Evolutionary conservation across 2,329 filamentous ascomycete genomes (phyloP), one percentile per base, ranked within the genome.

Genomic region (Diaporthe vexans): DNA sequence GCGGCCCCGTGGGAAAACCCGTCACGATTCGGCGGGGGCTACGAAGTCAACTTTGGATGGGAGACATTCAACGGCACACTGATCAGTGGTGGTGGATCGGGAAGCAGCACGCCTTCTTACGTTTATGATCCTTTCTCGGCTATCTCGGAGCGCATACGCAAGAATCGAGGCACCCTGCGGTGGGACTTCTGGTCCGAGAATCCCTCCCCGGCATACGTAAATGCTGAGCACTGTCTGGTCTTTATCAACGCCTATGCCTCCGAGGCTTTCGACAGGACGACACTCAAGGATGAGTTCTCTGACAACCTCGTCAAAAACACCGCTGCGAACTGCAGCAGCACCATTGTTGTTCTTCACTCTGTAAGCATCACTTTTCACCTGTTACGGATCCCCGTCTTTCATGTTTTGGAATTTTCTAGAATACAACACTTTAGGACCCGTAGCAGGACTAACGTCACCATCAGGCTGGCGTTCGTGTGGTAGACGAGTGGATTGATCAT

Each of bases 91-190:
- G 86, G 86, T 35, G 86, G 86, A 0, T 86, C 84, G 0, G 86
- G 86, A 2, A 91, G 94, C 0, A 94, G 94, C 3, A 91, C 97
- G 33, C 95, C 95, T 75, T 92, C 94, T 5, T 97, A 97, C 79
- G 87, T 98, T 1, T 85, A 97, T 40, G 90, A 93, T 33, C 95
- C 95, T 0, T 88, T 75, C 79, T 86, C n/a, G 86, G 88, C 3
- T 91, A 82, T 85, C 79, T 63, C 85, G 90, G 67, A 83, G 84
- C 56, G 85, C 89, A 37, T 91, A 93, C 88, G 91, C 79, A 88
- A 88, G 5, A 19, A 90, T 88, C 1, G 86, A 85, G 89, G 78
- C 88, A 87, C 85, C 26, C 52, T 75, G n/a, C 67, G 74, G 19
- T 75, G 74, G 72, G 74, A 75, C 35, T 74, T 74, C 26, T 74